These are phyloP conservation scores for Platanus orientalis DNA, from an alignment of 164 flowering plant genomes.

Conservation along the genomic window DNA sequence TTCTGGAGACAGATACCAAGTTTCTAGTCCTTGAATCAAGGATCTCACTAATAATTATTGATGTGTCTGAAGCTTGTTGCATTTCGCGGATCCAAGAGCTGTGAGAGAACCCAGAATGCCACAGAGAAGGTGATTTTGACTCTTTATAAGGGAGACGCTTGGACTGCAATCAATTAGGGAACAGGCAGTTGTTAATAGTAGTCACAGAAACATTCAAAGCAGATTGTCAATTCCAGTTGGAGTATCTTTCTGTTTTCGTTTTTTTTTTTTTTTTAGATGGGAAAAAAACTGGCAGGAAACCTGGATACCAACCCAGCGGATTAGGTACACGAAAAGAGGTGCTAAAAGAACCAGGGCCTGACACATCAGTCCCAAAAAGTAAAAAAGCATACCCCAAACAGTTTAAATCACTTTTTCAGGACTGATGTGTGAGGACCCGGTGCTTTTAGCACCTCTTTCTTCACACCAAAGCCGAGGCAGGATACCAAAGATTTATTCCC, in stretches of 20 bases:
- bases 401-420: too few species aligned
- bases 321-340: too few species aligned
- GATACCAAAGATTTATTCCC: too few species aligned
- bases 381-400: too few species aligned
- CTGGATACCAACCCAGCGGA: too few species aligned
- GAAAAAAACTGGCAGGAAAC: background rate
- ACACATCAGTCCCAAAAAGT: too few species aligned
- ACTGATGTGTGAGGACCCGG: too few species aligned
- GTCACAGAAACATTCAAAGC: background rate
- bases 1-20: constrained; percentile 84
- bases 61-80: constrained; percentile 89
- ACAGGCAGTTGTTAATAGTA: constrained; percentile 8
- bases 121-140: constrained; percentile 38
- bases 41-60: constrained; percentile 89
- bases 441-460: too few species aligned
- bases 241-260: too few species aligned
- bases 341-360: too few species aligned
- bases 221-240: background rate
- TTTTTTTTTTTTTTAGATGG: too few species aligned
- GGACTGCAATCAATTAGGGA: constrained; percentile 46
- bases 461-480: too few species aligned
- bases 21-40: constrained; percentile 92
- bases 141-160: constrained; percentile 72
- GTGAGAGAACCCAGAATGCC: constrained; percentile 67
- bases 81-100: constrained; percentile 94